phyloP scores from a whole-genome alignment of 176 grass and related monocot species.

The Carex kokanica region DNA sequence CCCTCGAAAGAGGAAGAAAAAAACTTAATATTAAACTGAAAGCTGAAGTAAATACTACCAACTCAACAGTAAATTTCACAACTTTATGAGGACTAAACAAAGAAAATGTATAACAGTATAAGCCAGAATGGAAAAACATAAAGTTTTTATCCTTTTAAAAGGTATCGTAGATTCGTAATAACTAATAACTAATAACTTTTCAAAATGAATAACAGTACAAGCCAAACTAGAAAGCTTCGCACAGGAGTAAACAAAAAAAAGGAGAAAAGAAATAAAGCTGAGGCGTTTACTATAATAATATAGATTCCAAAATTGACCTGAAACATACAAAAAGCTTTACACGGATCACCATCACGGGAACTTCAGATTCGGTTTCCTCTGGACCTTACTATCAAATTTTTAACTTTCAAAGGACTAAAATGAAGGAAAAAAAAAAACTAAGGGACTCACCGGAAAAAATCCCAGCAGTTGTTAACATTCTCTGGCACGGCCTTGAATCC shows the following conservation, averaged over 20 bases:
- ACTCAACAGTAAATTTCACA: not conserved
- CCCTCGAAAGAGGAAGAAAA: not conserved
- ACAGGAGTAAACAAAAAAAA: too few species aligned
- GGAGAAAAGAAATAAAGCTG: not conserved
- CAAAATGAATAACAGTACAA: not conserved
- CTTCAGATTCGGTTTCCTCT: not conserved
- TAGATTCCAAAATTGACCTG: not conserved
- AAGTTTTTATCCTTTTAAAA: not conserved
- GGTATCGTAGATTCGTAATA: not conserved
- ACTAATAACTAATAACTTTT: not conserved
- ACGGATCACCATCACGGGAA: not conserved
- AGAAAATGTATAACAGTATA: too few species aligned
- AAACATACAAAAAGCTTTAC: not conserved
- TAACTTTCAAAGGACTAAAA: not conserved
- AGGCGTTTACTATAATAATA: not conserved
- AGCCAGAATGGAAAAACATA: not conserved
- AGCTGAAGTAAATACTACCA: not conserved
- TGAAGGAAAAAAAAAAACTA: not conserved
- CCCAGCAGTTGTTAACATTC: conserved; percentile 59
- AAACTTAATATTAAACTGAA: not conserved
- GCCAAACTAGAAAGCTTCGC: not conserved
- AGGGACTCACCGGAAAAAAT: conserved; percentile 60
- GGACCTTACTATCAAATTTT: not conserved
- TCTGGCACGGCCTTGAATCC: conserved; percentile 41
- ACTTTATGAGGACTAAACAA: not conserved